These are phyloP conservation scores for Monosporascus sp. DNA, from an alignment of 2,329 filamentous ascomycete species.

Conservation along the genomic window DNA sequence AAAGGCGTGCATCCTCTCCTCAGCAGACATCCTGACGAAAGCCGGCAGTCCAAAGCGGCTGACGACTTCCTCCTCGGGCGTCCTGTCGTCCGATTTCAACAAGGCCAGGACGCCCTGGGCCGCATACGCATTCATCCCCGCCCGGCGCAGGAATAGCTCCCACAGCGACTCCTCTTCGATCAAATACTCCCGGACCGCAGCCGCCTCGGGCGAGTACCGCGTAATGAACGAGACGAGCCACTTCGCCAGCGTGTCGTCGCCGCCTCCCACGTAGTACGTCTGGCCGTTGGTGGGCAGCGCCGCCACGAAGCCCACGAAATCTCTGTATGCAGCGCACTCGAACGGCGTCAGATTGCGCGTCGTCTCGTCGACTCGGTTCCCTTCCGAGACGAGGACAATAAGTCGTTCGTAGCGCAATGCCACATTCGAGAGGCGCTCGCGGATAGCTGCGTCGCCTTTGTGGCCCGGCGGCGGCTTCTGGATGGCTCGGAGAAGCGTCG, in stretches of 20 bases:
- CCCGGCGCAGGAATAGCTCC: conserved; percentile 61
- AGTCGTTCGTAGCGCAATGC: conserved; percentile 61
- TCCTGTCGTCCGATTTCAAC: conserved; percentile 31
- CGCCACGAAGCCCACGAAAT: conserved; percentile 45
- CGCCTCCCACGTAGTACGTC: conserved; percentile 45
- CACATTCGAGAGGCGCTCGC: conserved; percentile 47
- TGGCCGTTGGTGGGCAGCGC: conserved; percentile 33
- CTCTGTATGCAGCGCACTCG: conserved; percentile 40
- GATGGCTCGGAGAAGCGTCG: conserved; percentile 64
- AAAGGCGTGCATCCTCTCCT: conserved; percentile 46
- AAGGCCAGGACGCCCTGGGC: conserved; percentile 57
- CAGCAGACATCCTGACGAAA: conserved; percentile 51
- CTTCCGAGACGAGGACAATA: conserved; percentile 61
- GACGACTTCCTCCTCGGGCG: conserved; percentile 4
- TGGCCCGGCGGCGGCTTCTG: conserved; percentile 66
- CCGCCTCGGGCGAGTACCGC: conserved; percentile 30
- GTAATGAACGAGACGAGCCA: conserved; percentile 52
- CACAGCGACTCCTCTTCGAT: conserved; percentile 56
- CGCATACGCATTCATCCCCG: conserved; percentile 66
- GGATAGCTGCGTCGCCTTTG: conserved; percentile 39
- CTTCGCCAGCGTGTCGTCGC: conserved; percentile 40
- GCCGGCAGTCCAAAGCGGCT: conserved; percentile 39
- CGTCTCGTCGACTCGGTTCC: conserved; percentile 35
- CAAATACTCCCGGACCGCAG: conserved; percentile 24
- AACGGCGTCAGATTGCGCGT: conserved; percentile 31